phyloP scores from a whole-genome alignment of 169 alveolate genomes.

The Amoebophrya sp. region DNA sequence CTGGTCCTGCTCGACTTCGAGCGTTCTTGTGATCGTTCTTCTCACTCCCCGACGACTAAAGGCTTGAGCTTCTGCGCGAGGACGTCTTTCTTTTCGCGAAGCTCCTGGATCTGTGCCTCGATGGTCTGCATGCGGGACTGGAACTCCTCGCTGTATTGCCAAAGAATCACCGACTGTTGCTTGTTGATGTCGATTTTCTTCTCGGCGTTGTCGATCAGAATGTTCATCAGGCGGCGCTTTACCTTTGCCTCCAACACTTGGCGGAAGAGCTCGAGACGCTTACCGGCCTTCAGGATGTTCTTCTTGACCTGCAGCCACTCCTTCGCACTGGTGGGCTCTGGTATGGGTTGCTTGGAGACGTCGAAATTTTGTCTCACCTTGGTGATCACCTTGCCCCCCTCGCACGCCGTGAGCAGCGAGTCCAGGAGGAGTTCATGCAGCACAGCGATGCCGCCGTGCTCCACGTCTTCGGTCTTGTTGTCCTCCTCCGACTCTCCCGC shows the following conservation, averaged over 20 bases:
- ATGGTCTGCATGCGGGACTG: not conserved
- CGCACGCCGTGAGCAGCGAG: not conserved
- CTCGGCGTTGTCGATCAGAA: not conserved
- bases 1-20: no score
- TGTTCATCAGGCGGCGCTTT: not conserved
- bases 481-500: no score
- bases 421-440: not conserved
- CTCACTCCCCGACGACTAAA: not conserved
- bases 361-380: not conserved
- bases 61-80: not conserved
- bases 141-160: not conserved
- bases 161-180: not conserved
- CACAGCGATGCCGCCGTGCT: no score
- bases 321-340: not conserved
- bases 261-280: not conserved
- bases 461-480: no score
- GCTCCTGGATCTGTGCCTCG: not conserved
- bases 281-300: not conserved
- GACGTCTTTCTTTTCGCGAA: not conserved
- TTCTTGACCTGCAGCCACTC: not conserved
- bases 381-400: not conserved
- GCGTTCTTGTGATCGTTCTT: not conserved
- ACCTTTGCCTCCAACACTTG: not conserved
- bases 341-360: not conserved
- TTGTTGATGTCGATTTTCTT: not conserved